Evolutionary conservation across 2,329 filamentous ascomycete genomes (phyloP).

Genomic region (Ceratocystis colombiana): DNA sequence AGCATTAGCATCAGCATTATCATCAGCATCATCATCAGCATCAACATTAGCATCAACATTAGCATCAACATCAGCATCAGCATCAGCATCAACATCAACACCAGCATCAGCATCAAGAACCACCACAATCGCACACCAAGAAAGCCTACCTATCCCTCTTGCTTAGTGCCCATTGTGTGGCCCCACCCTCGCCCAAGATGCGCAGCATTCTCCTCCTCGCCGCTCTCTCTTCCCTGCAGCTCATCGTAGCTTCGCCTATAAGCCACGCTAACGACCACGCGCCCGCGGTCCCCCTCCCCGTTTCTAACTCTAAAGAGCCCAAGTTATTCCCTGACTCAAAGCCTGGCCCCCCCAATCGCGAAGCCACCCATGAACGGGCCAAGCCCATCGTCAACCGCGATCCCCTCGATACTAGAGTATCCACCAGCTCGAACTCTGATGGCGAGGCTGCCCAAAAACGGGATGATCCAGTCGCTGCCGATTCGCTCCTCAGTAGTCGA

Average conservation of each 20-base stretch:
- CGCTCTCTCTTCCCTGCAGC: slow-evolving; percentile 13
- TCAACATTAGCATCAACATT: accelerated
- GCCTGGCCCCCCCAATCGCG: slow-evolving; percentile 1
- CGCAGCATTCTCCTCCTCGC: slow-evolving; percentile 13
- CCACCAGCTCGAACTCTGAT: too few relatives aligned
- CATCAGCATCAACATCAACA: background rate
- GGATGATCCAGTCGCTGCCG: too few relatives aligned
- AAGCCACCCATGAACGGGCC: background rate
- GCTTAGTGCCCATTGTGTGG: background rate
- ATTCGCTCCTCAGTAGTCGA: too few relatives aligned
- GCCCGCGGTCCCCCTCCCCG: background rate
- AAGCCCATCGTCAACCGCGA: background rate
- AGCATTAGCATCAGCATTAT: background rate
- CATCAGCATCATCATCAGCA: background rate
- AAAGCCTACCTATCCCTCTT: background rate
- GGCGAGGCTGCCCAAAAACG: too few relatives aligned
- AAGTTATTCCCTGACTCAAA: background rate
- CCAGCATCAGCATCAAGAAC: background rate
- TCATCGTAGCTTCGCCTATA: slow-evolving; percentile 16
- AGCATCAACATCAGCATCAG: background rate
- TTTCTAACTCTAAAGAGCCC: background rate
- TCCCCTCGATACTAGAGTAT: too few relatives aligned
- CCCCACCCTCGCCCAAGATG: slow-evolving; percentile 4
- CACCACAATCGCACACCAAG: background rate
- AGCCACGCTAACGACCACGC: background rate